A percentile compares a stretch with the other conserved stretches of the same genome.
These are phyloP conservation scores for Monosporozyma siamensis DNA, from an alignment of 805 yeast species.

Conservation along the genomic window DNA sequence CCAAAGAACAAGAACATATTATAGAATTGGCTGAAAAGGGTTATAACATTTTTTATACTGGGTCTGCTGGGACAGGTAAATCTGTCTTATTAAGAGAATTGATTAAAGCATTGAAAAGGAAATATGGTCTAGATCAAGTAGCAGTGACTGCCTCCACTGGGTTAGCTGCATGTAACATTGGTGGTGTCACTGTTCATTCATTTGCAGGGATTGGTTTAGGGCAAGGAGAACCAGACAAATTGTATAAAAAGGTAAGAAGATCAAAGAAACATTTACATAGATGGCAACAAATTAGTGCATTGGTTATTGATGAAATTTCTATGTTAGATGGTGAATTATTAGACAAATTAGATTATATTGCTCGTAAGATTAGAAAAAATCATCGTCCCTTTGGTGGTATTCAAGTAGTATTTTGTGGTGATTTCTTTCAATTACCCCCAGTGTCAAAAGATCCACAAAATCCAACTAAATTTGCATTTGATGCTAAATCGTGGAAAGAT, in stretches of 20 bases:
- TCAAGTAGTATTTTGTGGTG: conserved; percentile 70
- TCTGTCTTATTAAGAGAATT: conserved; percentile 69
- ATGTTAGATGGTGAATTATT: conserved; percentile 68
- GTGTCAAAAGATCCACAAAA: conserved; percentile 25
- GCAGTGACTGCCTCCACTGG: conserved; percentile 84
- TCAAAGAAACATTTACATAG: conserved; percentile 40
- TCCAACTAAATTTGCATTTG: conserved; percentile 49
- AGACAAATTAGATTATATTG: conserved; percentile 55
- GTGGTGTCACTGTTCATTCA: conserved; percentile 70
- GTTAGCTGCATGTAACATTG: conserved; percentile 71
- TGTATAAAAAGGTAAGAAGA: conserved; percentile 45
- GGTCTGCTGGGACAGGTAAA: conserved; percentile 98
- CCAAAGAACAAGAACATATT: conserved; percentile 58
- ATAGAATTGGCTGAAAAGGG: conserved; percentile 57
- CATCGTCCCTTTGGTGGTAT: conserved; percentile 69
- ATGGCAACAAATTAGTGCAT: conserved; percentile 50
- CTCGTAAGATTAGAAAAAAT: conserved; percentile 39
- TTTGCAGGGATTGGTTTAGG: conserved; percentile 75
- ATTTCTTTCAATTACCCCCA: conserved; percentile 77
- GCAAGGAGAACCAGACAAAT: conserved; percentile 37
- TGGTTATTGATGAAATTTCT: conserved; percentile 69
- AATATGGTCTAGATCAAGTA: conserved; percentile 42
- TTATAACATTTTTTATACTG: conserved; percentile 77
- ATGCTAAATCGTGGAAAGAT: conserved; percentile 51
- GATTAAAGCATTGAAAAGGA: conserved; percentile 42